A percentile compares a stretch with the other conserved stretches of the same genome.
phyloP scores from a whole-genome alignment of 805 yeast genomes.

The Barnettozyma vustinii region DNA sequence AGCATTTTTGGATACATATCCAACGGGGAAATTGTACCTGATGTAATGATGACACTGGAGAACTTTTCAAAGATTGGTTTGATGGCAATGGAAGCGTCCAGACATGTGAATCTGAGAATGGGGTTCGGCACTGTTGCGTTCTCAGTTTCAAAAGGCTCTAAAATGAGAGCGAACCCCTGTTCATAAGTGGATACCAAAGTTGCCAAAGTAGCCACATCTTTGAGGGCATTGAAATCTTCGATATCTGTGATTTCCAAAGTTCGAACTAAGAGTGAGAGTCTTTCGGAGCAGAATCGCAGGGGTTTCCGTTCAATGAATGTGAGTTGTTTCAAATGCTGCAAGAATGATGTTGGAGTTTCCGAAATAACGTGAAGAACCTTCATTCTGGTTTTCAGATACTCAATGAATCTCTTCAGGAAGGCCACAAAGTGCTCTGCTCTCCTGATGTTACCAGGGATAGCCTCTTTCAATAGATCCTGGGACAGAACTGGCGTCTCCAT shows the following conservation, averaged over 20 bases:
- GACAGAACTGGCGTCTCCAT: constrained; percentile 88
- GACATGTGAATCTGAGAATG: constrained; percentile 83
- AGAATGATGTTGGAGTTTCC: constrained; percentile 92
- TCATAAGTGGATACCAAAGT: constrained; percentile 94
- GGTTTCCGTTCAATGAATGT: constrained; percentile 94
- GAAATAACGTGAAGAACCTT: constrained; percentile 94
- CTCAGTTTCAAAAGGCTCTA: constrained; percentile 94
- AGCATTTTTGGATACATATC: constrained; percentile 99
- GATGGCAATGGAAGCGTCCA: constrained; percentile 96
- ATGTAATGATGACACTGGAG: constrained; percentile 87
- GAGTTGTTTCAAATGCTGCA: constrained; percentile 87
- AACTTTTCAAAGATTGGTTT: constrained; percentile 94
- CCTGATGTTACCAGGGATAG: constrained; percentile 94
- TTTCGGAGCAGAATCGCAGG: constrained; percentile 82
- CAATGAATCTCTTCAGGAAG: constrained; percentile 86
- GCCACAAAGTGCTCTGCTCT: constrained; percentile 97
- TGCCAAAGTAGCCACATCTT: constrained; percentile 95
- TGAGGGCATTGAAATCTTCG: constrained; percentile 88
- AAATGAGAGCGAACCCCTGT: constrained; percentile 80
- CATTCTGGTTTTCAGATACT: constrained; percentile 94
- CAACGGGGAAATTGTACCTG: constrained; percentile 96
- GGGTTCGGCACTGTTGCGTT: constrained; percentile 97
- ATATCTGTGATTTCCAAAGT: constrained; percentile 84
- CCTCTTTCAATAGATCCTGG: constrained; percentile 80
- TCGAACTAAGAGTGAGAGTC: constrained; percentile 81